Percentiles rank a stretch among this genome's conserved stretches.
Evolutionary conservation across 169 alveolate species (phyloP).

Genomic region (Babesia sp.): DNA sequence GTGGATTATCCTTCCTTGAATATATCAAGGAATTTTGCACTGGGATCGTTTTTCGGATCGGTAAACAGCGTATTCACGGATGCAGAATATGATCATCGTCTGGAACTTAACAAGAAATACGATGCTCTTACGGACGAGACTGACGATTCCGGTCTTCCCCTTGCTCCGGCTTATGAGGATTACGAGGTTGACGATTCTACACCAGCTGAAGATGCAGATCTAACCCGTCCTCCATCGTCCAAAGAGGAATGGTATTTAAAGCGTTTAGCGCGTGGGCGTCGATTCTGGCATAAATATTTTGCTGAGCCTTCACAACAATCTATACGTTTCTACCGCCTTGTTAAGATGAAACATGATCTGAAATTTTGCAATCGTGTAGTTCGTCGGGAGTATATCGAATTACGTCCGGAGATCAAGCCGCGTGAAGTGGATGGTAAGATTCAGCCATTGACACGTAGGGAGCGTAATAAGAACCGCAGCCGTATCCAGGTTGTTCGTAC

Average conservation of each 20-base stretch:
- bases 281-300: constrained; percentile 62
- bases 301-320: constrained; percentile 56
- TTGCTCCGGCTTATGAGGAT: constrained; percentile 62
- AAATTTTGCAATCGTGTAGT: constrained; percentile 51
- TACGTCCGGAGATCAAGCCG: constrained; percentile 36
- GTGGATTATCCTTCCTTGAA: too few species aligned
- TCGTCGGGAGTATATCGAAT: constrained; percentile 36
- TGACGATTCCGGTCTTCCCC: constrained; percentile 48
- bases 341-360: constrained; percentile 55
- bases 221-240: constrained; percentile 37
- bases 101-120: constrained; percentile 23
- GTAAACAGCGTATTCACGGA: constrained; percentile 29
- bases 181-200: constrained; percentile 43
- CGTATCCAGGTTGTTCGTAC: constrained; percentile 22
- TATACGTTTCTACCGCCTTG: constrained; percentile 25
- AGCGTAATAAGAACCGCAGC: constrained; percentile 25
- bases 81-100: constrained; percentile 32
- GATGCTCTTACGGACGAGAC: constrained; percentile 22
- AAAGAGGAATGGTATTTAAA: constrained; percentile 63
- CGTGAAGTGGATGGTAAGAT: constrained; percentile 35
- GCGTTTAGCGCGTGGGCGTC: constrained; percentile 49
- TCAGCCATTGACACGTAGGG: constrained; percentile 21
- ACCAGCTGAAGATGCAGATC: constrained; percentile 19
- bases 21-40: constrained; percentile 1
- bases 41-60: constrained; percentile 29